Percentiles rank a stretch among this genome's conserved stretches.
Evolutionary conservation across 805 yeast species (phyloP).

Genomic region (Pichia pseudocactophila): DNA sequence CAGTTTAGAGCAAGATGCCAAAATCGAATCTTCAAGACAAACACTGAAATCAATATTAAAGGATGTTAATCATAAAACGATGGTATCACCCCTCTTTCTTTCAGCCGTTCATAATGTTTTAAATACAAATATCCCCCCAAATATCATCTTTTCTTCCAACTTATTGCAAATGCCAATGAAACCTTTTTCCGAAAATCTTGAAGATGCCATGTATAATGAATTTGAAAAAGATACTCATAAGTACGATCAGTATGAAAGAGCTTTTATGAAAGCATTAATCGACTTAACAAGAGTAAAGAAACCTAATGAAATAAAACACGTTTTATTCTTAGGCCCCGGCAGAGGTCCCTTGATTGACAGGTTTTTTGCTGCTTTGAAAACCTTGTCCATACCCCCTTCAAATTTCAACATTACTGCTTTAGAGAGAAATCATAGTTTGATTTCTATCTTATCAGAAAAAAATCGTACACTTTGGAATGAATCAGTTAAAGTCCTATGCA

Average conservation of each 20-base stretch:
- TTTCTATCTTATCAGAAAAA: conserved; percentile 38
- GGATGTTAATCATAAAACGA: no score
- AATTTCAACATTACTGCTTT: conserved; percentile 42
- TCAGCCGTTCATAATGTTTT: no score
- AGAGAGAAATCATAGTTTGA: conserved; percentile 65
- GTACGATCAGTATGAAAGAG: conserved; percentile 58
- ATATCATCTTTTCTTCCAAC: conserved; percentile 11
- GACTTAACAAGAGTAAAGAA: conserved; percentile 22
- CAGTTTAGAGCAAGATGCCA: no score
- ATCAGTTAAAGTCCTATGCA: conserved; percentile 40
- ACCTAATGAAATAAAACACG: conserved; percentile 5
- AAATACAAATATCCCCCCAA: conserved; percentile 11
- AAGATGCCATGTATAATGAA: conserved; percentile 49
- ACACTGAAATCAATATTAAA: no score
- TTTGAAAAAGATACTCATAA: conserved; percentile 68
- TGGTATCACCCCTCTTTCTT: no score
- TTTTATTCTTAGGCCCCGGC: conserved; percentile 80
- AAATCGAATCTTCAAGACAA: no score
- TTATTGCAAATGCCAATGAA: conserved; percentile 49
- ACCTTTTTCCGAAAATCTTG: conserved; percentile 54
- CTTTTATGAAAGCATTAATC: conserved; percentile 47
- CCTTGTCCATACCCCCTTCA: conserved; percentile 20
- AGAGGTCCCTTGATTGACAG: conserved; percentile 70
- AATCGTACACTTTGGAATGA: conserved; percentile 46
- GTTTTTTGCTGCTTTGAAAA: conserved; percentile 34